Base-by-base conservation (phyloP, 257 asterid species). In the Ligustrum vulgare region DNA sequence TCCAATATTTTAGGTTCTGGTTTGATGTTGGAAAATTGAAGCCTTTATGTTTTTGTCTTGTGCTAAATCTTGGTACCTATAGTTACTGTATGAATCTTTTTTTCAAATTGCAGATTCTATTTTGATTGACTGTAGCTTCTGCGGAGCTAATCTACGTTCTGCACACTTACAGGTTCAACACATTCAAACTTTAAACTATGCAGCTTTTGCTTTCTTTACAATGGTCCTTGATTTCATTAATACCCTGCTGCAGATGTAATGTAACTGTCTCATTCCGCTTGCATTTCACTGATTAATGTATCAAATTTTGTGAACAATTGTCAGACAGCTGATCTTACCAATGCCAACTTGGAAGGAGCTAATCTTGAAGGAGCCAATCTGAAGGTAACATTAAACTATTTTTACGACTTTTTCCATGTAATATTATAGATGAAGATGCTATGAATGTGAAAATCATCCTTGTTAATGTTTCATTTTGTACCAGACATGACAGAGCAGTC, bases 291-390 rank as follows among this genome's bases (percentile, higher is more conserved):
- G 49, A 72, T 70, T 34, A 32, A 81, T 64, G 72, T 45, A 49
- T 75, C 51, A 49, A 73, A 71, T 32, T 75, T 47, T 49, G 78
- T 73, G 41, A 51, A 72, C 74, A 78, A 72, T 76, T 85, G 85
- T 49, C 92, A 93, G 96, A 78, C 90, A 5, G 97, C 98, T 83
- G 98, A 94, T 90, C 98, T 94, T 33, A 91, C 97, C 65, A 94
- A 94, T 89, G 98, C 98, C 84, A 94, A 94, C 89, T 85, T 94
- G 84, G 97, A 93, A 88, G 98, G 97, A 81, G 97, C 98, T 70
- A 91, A 90, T 86, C 88, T 94, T 66, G 98, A 94, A 84, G 98
- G 98, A 75, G 98, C 98, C 80, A 94, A 94, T 84, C 83, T 94
- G 79, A 94, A 94, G 98, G 98, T 89, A 80, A 78, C 75, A 31